Evolutionary conservation across 2,329 filamentous ascomycete genomes (phyloP), one percentile per base, ranked within the genome.

Genomic region (Paecilomyces dactylethromorphus): DNA sequence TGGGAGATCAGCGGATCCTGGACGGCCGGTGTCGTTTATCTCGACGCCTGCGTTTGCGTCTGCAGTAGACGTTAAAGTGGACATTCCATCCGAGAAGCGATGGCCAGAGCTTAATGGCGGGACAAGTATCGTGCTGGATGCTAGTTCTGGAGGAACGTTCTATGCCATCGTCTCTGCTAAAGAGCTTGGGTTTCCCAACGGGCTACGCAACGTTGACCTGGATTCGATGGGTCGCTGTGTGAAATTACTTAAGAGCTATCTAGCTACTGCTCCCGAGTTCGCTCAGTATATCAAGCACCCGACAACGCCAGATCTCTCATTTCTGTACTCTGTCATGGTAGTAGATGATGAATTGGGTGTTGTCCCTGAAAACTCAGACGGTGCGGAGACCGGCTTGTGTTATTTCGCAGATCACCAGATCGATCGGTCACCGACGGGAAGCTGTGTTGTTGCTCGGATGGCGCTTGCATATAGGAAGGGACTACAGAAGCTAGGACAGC

Each of bases 341-440:
- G 70, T 71, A 1, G 69, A 76, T 60, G 24, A 67, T 22, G 56
- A 61, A 13, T 26, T 67, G 22, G 52, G 52, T 2, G 15, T 33
- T 12, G 31, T 31, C 8, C 52, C 52, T 7, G 52, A 29, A 29
- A 22, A 10, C 13, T 29, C n/a, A 21, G 52, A 29, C 10, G 52
- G 52, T 32, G 52, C 15, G 65, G 79, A 81, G 60, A 75, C 73
- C 0, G 78, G 78, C 0, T 59, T 79, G 0, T 80, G 76, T 63
- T 76, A 75, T 66, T 77, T 80, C 60, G 77, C 77, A 0, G 74
- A 79, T 29, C 73, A 76, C 56, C 76, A 81, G 60, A 74, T 82
- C 50, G 80, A 84, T 64, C 72, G 78, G 18, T 73, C 74, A 55
- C 72, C 69, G 1, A 76, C 74, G 10, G 74, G 74, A 2, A 68